Evolutionary conservation across 129 eudicot species (phyloP), one percentile per base, ranked within the genome.

Genomic region (carrot (Daucus carota)): DNA sequence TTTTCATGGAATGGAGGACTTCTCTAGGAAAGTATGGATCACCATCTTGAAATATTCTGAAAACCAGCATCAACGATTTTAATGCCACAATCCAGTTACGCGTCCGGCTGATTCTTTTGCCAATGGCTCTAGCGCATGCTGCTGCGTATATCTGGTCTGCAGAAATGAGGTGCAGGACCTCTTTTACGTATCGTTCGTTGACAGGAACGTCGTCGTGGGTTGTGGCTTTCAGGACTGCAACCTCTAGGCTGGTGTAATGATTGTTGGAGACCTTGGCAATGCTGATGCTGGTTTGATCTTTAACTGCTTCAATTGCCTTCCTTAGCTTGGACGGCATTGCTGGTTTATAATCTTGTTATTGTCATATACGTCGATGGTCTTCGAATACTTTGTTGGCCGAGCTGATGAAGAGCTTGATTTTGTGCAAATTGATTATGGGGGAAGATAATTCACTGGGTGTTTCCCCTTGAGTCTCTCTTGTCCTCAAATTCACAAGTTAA

Each of bases 241-340:
- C 82, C 40, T 87, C 88, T 2, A 91, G 90, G 50, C 46, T 74
- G 8, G 94, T 78, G 3, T 88, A 80, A 32, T 57, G 77, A 43
- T 78, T 82, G 83, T 73, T 81, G 0, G 87, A 52, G 73, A 89
- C 88, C 77, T 80, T 89, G 14, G 97, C 92, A 15, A 91, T 85
- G 78, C 90, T 73, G 18, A 91, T 91, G 92, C 95, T 89, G 41
- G 95, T 88, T 80, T 87, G 95, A 76, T 91, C 95, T 76, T 91
- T 89, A 26, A 89, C 90, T 17, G 90, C 95, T 15, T 83, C 90
- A 33, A 91, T 89, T 4, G 95, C 95, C 86, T 87, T 85, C 81
- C 80, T 83, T 14, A 91, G 44, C 87, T 83, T 89, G 89, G 87
- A 88, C 73, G 92, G 81, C 97, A 91, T 91, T 73, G 8, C 86